These are phyloP conservation scores for Royoungia palumana DNA, from an alignment of 768 basidiomycete species.

Conservation along the genomic window DNA sequence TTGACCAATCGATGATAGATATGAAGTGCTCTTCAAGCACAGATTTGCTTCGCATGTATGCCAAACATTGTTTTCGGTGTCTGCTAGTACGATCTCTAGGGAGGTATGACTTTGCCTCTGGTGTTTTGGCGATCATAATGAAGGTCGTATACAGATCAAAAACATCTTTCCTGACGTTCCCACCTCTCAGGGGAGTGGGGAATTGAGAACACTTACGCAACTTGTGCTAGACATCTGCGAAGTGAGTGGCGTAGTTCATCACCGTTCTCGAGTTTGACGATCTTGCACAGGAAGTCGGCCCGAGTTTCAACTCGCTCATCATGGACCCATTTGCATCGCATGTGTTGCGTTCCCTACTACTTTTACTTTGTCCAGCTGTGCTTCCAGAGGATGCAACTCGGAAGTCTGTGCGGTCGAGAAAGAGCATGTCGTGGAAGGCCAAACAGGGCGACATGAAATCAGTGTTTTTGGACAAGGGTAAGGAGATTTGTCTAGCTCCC, in stretches of 20 bases:
- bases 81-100: constrained; percentile 58
- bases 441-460: constrained; percentile 80
- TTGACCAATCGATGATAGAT: constrained; percentile 38
- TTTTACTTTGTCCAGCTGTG: constrained; percentile 67
- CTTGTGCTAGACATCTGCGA: constrained; percentile 63
- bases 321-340: constrained; percentile 91
- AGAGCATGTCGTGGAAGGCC: constrained; percentile 77
- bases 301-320: constrained; percentile 59
- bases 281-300: constrained; percentile 61
- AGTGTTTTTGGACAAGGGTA: constrained; percentile 52
- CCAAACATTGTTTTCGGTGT: constrained; percentile 79
- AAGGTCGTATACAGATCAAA: constrained; percentile 39
- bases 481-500: constrained; percentile 38
- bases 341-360: constrained; percentile 74
- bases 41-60: constrained; percentile 95
- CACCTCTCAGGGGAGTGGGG: constrained; percentile 52
- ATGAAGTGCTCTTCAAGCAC: constrained; percentile 63
- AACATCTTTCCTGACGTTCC: constrained; percentile 51
- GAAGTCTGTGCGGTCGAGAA: constrained; percentile 71
- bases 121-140: neutral
- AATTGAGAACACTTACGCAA: constrained; percentile 61
- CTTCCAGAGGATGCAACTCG: constrained; percentile 38
- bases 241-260: constrained; percentile 37
- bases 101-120: constrained; percentile 46
- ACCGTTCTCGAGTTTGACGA: constrained; percentile 13